A percentile compares a stretch with the other conserved stretches of the same genome.
phyloP scores from a whole-genome alignment of 495 filamentous ascomycete species.

The Penicillium pancosmium region DNA sequence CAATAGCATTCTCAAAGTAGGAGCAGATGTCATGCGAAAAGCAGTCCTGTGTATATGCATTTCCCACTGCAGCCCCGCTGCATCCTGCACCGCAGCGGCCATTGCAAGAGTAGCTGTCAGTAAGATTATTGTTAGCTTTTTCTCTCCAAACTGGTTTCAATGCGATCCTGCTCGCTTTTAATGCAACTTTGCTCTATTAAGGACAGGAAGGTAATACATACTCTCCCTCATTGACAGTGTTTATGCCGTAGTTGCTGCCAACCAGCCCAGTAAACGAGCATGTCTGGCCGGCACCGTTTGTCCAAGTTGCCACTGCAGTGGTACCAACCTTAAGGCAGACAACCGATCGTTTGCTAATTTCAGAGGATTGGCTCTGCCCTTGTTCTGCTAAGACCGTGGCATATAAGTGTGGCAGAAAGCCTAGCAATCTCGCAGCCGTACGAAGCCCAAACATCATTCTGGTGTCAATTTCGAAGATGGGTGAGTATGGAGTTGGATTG shows the following conservation, averaged over 20 bases:
- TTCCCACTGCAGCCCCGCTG: neutral
- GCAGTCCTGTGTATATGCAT: neutral
- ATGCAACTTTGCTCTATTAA: neutral
- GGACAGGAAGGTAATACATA: neutral
- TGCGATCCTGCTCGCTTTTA: no score
- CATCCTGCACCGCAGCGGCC: neutral
- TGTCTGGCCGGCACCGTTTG: neutral
- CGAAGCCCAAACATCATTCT: neutral
- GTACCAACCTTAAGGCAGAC: neutral
- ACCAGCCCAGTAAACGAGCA: neutral
- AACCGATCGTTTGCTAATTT: neutral
- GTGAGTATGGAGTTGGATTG: no score
- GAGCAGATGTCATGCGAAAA: neutral
- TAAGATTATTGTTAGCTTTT: neutral
- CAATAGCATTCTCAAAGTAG: neutral
- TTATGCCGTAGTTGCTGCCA: neutral
- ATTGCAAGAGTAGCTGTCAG: neutral
- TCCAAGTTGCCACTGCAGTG: neutral
- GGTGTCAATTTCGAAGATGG: no score
- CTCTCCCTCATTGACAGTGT: neutral
- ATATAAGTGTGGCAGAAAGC: neutral
- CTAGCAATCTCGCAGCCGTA: neutral
- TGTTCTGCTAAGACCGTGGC: neutral
- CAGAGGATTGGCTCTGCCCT: neutral
- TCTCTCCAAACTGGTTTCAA: neutral